Base-by-base conservation (phyloP, 2,329 filamentous ascomycete species). In the Penicillium freii region DNA sequence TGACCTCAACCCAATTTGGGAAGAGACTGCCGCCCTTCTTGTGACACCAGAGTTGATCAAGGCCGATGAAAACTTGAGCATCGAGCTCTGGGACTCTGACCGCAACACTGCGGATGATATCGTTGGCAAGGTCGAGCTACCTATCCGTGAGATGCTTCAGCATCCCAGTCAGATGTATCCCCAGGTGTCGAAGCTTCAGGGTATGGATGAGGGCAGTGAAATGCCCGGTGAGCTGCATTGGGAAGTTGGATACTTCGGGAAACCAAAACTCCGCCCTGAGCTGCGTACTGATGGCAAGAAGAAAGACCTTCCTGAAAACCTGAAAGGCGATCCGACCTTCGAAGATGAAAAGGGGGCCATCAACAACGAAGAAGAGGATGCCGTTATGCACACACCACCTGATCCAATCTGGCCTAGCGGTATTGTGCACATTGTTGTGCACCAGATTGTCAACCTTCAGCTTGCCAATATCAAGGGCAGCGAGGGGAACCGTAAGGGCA, bases 391-490 rank as follows among this genome's bases (percentile, higher is more conserved):
- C 70, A 97, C 92, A 0, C 94, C 94, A 6, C 93, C 93, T 0
- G 93, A 97, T 71, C 93, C 93, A n/a, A 82, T 96, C 7, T 97
- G 92, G 91, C 94, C 93, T 1, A 95, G 89, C 65, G 94, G 94
- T 56, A 81, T 99, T 21, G 87, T 93, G 70, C 92, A 88, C 66
- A 76, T 97, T 38, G 83, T 97, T 43, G 83, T 97, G 27, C 93
- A 97, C 70, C 93, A 97, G 73, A 96, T 97, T 63, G 92, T 97
- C 64, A 96, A 94, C 60, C 82, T 99, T 9, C 92, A 97, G 73
- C 81, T 97, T n/a, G 87, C 90, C 58, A 93, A 97, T 64, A 85
- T 96, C 72, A 91, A 94, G 70, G 93, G 93, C 1, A 94, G 88
- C 13, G 77, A 87, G 8, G 90, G 92, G 5, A 92, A 89, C 67